Evolutionary conservation across 1,284 basidiomycete species (phyloP).

Genomic region (Irpex sp.): DNA sequence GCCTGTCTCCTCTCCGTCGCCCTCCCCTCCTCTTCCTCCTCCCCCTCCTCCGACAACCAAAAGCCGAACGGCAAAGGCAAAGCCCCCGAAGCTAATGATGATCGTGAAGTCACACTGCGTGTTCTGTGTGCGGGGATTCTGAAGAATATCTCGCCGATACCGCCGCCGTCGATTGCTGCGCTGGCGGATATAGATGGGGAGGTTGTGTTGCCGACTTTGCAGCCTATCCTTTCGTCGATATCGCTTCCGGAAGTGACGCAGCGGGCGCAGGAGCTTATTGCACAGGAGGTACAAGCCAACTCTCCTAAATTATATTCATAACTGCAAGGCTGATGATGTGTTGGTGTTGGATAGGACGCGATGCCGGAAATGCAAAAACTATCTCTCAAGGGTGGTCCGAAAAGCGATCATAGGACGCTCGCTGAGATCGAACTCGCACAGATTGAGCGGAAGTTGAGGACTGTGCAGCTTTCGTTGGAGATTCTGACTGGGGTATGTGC

Average conservation of each 20-base stretch:
- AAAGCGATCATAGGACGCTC: conserved; percentile 69
- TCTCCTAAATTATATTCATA: neutral
- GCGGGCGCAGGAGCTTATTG: conserved; percentile 51
- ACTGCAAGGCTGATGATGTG: neutral
- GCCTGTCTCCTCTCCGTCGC: conserved; percentile 72
- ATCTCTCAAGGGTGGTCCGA: conserved; percentile 57
- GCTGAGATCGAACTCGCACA: conserved; percentile 68
- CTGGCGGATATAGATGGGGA: conserved; percentile 68
- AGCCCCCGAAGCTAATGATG: conserved; percentile 34
- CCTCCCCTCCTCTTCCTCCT: conserved; percentile 55
- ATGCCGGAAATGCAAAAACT: conserved; percentile 54
- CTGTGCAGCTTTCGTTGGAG: conserved; percentile 79
- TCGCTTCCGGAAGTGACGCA: conserved; percentile 53
- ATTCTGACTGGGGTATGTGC: conserved; percentile 85
- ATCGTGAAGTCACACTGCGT: conserved; percentile 51
- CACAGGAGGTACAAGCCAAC: conserved; percentile 42
- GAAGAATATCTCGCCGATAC: conserved; percentile 71
- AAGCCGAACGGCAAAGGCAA: conserved; percentile 42
- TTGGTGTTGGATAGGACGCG: too few species aligned
- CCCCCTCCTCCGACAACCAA: conserved; percentile 30
- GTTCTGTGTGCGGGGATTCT: conserved; percentile 75
- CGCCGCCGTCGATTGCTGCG: conserved; percentile 59
- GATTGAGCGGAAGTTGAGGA: conserved; percentile 72
- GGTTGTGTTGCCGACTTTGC: conserved; percentile 70
- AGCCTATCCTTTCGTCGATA: conserved; percentile 62